Base-by-base conservation (phyloP, 495 filamentous ascomycete species). In the Penicillium soppii region DNA sequence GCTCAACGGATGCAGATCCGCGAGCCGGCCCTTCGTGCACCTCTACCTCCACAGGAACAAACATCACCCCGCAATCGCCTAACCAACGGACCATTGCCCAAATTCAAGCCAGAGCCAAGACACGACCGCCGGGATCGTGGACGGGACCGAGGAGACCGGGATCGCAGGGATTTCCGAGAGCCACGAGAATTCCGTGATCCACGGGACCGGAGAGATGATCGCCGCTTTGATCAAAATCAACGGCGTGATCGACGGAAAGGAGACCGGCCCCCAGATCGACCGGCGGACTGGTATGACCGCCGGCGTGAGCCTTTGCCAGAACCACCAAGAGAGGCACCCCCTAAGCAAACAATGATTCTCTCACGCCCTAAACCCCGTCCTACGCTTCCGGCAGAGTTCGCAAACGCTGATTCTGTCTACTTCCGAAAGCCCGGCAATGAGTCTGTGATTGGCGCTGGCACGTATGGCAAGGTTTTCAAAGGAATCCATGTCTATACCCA, bases 381-480 rank as follows among this genome's bases (percentile, higher is more conserved):
- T 10, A 80, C 76, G 7, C 72, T 96, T 3, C 70, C 83, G 1
- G 66, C 81, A 17, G 89, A 95, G 19, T 83, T 92, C 61, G 81
- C 84, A 23, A 67, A 75, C 3, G 91, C 90, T 2, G 87, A 90
- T 38, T 96, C 91, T 3, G 90, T 96, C 13, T 97, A 90, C 68
- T 94, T 84, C 68, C 76, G 91, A 52, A 96, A 95, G 61, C 91
- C 92, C 0, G 92, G 92, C 4, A 95, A 97, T 60, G 91, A 95
- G 65, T 96, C 91, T 7, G 90, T 97, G 2, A 85, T 97, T 8
- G 92, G 92, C 25, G 94, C 91, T 33, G 92, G 92, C 21, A 96
- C 89, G 1, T 96, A 94, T 63, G 94, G 92, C 33, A 97, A 99
- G 65, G 94, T 99, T 6, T 99, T 97, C 76, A 97, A 97, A 62